Evolutionary conservation across 176 grass and related monocot genomes (phyloP).

Genomic region (Bromus sterilis): DNA sequence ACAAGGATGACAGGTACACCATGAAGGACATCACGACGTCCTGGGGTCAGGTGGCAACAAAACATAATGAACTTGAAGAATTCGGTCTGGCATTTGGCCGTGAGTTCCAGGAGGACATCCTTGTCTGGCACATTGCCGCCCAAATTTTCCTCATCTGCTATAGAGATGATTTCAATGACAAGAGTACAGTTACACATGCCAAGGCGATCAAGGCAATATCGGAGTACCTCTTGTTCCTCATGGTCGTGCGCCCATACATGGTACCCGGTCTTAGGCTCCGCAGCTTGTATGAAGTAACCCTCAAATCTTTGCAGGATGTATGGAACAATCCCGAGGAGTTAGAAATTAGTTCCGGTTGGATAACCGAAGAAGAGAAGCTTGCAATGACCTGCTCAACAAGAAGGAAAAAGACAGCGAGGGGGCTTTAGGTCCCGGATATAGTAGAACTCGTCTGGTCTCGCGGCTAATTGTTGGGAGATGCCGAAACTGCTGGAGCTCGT

Average conservation of each 20-base stretch:
- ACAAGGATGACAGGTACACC: neutral
- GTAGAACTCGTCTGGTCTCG: neutral
- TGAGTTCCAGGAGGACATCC: neutral
- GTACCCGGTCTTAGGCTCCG: neutral
- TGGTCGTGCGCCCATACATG: neutral
- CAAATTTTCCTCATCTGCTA: neutral
- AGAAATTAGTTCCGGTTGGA: fast-evolving
- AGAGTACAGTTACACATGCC: neutral
- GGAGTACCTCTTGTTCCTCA: neutral
- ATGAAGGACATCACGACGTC: neutral
- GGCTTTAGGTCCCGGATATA: fast-evolving
- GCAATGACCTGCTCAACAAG: neutral
- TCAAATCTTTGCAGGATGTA: neutral
- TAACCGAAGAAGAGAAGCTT: neutral
- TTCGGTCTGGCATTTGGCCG: neutral
- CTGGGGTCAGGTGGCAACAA: neutral
- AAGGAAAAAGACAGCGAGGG: fast-evolving
- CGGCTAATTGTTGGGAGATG: fast-evolving
- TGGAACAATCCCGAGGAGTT: neutral
- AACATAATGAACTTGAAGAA: no score
- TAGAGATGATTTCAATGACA: neutral
- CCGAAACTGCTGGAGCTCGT: neutral
- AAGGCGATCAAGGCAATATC: neutral
- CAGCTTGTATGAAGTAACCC: neutral
- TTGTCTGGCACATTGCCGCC: neutral